These are phyloP conservation scores for Rhodotorula sp. DNA, from an alignment of 1,284 basidiomycete species.

Conservation along the genomic window DNA sequence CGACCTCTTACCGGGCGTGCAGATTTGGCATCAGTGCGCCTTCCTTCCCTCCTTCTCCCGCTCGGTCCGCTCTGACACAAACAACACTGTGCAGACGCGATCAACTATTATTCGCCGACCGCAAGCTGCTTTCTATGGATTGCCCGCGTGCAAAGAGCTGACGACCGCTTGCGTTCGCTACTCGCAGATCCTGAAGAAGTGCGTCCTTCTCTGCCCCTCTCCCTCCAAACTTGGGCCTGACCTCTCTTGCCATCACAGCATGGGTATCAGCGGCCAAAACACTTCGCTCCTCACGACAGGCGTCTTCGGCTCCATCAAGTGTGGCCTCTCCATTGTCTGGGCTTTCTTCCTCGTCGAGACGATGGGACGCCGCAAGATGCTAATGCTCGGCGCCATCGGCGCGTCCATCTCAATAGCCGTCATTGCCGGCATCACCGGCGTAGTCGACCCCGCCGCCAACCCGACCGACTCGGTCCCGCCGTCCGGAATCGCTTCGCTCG, in stretches of 20 bases:
- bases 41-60: neutral
- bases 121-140: too few relatives aligned
- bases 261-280: conserved; percentile 59
- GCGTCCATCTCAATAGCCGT: conserved; percentile 55
- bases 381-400: conserved; percentile 56
- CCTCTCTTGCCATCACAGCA: neutral
- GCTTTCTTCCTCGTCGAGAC: conserved; percentile 51
- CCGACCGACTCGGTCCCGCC: conserved; percentile 38
- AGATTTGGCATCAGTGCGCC: conserved; percentile 24
- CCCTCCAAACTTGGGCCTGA: neutral
- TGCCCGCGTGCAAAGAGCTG: too few relatives aligned
- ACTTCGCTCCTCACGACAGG: conserved; percentile 57
- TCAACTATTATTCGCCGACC: conserved; percentile 2
- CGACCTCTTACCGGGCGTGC: too few relatives aligned
- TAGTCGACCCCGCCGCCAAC: conserved; percentile 41
- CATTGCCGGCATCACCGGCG: conserved; percentile 41
- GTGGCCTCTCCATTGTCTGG: conserved; percentile 48
- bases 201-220: neutral
- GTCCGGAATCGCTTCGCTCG: conserved; percentile 48
- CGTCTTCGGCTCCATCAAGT: conserved; percentile 57
- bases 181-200: neutral
- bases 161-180: too few relatives aligned
- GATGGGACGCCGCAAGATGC: conserved; percentile 54
- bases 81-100: neutral
- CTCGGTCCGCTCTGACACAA: too few relatives aligned